A percentile compares a stretch with the other conserved stretches of the same genome.
phyloP scores from a whole-genome alignment of 345 rosid genomes.

The Acer negundo region DNA sequence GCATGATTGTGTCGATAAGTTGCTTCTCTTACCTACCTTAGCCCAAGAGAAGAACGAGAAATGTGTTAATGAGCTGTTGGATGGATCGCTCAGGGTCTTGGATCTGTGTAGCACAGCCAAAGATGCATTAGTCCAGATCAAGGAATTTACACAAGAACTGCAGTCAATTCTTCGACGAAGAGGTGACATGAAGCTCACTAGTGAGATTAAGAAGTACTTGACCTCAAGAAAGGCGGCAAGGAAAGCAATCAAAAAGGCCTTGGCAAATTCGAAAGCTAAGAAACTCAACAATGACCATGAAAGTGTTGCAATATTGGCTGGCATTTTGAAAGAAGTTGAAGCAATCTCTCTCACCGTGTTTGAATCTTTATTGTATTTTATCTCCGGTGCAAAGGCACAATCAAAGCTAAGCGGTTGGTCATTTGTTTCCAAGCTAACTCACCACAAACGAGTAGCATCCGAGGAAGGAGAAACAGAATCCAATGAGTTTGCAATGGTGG shows the following conservation, averaged over 20 bases:
- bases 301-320: too few species aligned
- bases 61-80: not conserved
- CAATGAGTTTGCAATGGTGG: too few species aligned
- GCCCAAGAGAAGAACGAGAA: not conserved
- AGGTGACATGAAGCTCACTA: not conserved
- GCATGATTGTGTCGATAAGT: slow-evolving; percentile 33
- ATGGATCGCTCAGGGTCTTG: slow-evolving; percentile 29
- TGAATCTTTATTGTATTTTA: too few species aligned
- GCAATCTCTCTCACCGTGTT: too few species aligned
- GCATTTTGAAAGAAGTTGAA: too few species aligned
- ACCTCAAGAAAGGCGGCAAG: slow-evolving; percentile 41
- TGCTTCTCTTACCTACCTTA: not conserved
- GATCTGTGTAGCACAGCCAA: slow-evolving; percentile 34
- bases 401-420: too few species aligned
- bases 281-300: too few species aligned
- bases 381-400: too few species aligned
- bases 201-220: slow-evolving; percentile 38
- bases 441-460: too few species aligned
- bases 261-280: slow-evolving; percentile 24
- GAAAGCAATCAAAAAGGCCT: slow-evolving; percentile 42
- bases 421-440: too few species aligned
- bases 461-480: too few species aligned
- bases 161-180: slow-evolving; percentile 33
- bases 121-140: slow-evolving; percentile 32
- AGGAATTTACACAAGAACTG: slow-evolving; percentile 29